These are phyloP conservation scores for Aphanocladium album DNA, from an alignment of 2,329 filamentous ascomycete genomes.

Conservation along the genomic window DNA sequence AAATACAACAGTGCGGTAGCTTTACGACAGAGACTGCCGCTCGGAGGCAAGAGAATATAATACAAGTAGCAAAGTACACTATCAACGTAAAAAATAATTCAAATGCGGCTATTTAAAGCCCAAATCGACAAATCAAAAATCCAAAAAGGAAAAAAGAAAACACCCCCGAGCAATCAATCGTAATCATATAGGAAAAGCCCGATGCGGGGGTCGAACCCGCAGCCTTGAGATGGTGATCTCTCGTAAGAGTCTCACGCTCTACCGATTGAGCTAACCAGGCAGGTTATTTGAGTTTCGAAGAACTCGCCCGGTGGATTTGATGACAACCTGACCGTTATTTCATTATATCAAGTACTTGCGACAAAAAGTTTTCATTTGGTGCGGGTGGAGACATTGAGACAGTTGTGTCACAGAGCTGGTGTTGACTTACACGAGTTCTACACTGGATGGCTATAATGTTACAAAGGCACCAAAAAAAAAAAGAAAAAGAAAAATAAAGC, in stretches of 20 bases:
- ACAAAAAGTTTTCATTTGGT: background rate
- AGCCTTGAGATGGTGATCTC: slow-evolving; percentile 42
- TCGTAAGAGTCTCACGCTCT: slow-evolving; percentile 66
- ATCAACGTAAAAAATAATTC: too few relatives aligned
- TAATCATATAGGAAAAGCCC: slow-evolving; percentile 30
- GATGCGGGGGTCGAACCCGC: slow-evolving; percentile 46
- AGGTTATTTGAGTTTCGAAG: background rate
- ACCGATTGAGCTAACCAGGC: slow-evolving; percentile 60
- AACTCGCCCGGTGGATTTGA: background rate
- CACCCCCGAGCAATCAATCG: background rate
- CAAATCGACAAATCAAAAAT: too few relatives aligned
- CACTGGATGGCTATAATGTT: too few relatives aligned
- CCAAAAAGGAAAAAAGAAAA: background rate
- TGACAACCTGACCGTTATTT: background rate
- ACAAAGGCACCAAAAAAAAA: background rate
- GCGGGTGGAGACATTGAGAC: background rate
- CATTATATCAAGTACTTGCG: background rate
- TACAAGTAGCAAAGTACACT: too few relatives aligned
- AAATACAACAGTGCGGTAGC: too few relatives aligned
- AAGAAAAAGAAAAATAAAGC: too few relatives aligned
- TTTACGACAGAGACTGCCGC: too few relatives aligned
- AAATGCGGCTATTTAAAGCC: too few relatives aligned
- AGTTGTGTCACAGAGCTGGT: background rate
- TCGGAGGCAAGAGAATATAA: too few relatives aligned
- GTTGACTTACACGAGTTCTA: too few relatives aligned